Percentiles rank a stretch among this genome's conserved stretches.
Conservation (phyloP, 1,284 basidiomycete genomes). For the Leccinum ponderosum region DNA sequence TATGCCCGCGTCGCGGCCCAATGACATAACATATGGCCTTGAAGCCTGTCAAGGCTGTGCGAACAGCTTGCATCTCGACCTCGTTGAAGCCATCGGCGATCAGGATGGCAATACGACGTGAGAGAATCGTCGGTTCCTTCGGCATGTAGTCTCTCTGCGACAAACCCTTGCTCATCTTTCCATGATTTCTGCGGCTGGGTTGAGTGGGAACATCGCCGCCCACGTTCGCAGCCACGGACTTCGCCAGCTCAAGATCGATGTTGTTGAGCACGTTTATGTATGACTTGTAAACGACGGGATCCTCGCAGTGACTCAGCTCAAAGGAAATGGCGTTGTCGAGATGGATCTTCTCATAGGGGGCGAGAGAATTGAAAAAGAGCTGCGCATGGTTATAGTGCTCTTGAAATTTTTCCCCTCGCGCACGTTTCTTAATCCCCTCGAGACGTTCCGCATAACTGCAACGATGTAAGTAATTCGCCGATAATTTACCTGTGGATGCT, state of each 20-base stretch:
- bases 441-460: slow-evolving; percentile 50
- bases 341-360: slow-evolving; percentile 65
- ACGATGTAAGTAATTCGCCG: background rate
- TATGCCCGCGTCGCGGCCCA: slow-evolving; percentile 63
- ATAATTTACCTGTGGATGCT: slow-evolving; percentile 12
- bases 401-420: slow-evolving; percentile 70
- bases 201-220: slow-evolving; percentile 57
- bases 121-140: slow-evolving; percentile 63
- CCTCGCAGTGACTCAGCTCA: slow-evolving; percentile 79
- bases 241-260: slow-evolving; percentile 70
- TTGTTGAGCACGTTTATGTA: slow-evolving; percentile 68
- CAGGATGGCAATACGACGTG: slow-evolving; percentile 73
- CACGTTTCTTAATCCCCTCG: slow-evolving; percentile 66
- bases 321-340: slow-evolving; percentile 69
- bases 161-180: slow-evolving; percentile 52
- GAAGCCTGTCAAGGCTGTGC: slow-evolving; percentile 50
- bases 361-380: slow-evolving; percentile 79
- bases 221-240: slow-evolving; percentile 61
- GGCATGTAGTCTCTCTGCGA: slow-evolving; percentile 61
- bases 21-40: slow-evolving; percentile 67
- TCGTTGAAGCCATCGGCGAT: slow-evolving; percentile 73
- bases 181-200: slow-evolving; percentile 53
- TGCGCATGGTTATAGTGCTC: slow-evolving; percentile 73
- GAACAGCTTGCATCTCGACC: slow-evolving; percentile 56
- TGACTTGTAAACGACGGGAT: slow-evolving; percentile 64